Percentiles rank a stretch among this genome's conserved stretches.
Evolutionary conservation across 768 basidiomycete genomes (phyloP).

Genomic region (Lentinula lateritia): DNA sequence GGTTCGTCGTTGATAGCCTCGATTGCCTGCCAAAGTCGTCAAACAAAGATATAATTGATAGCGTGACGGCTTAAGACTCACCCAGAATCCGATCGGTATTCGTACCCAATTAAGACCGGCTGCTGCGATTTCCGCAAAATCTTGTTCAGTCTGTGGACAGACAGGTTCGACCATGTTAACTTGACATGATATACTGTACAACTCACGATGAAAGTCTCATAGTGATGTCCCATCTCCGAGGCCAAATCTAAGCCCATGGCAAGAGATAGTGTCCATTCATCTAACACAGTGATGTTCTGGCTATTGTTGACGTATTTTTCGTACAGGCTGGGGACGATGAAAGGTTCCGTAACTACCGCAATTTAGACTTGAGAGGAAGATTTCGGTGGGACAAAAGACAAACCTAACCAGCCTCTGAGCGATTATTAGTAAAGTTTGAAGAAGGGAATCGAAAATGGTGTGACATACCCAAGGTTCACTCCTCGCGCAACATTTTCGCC

Average conservation of each 20-base stretch:
- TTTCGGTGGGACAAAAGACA: slow-evolving; percentile 10
- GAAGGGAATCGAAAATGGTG: background rate
- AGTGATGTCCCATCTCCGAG: slow-evolving; percentile 64
- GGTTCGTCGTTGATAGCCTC: slow-evolving; percentile 74
- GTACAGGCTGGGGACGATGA: slow-evolving; percentile 66
- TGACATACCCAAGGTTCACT: slow-evolving; percentile 53
- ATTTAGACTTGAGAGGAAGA: slow-evolving; percentile 31
- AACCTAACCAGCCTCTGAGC: slow-evolving; percentile 42
- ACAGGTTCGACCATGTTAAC: background rate
- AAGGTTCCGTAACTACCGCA: slow-evolving; percentile 67
- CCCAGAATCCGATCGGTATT: slow-evolving; percentile 86
- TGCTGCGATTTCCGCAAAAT: slow-evolving; percentile 84
- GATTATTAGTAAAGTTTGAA: slow-evolving; percentile 8
- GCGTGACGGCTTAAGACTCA: slow-evolving; percentile 15
- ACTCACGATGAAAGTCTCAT: slow-evolving; percentile 78
- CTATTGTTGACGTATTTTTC: slow-evolving; percentile 50
- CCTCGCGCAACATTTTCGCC: slow-evolving; percentile 54
- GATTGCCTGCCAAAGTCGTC: slow-evolving; percentile 1
- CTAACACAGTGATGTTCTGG: background rate
- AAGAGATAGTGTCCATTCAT: slow-evolving; percentile 1
- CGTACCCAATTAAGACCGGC: slow-evolving; percentile 87
- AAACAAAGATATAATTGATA: slow-evolving; percentile 24
- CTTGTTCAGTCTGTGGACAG: slow-evolving; percentile 71
- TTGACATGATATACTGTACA: background rate
- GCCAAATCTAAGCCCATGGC: slow-evolving; percentile 1